These are phyloP conservation scores for Rubia occidens DNA, from an alignment of 305 asterid species.

Conservation along the genomic window DNA sequence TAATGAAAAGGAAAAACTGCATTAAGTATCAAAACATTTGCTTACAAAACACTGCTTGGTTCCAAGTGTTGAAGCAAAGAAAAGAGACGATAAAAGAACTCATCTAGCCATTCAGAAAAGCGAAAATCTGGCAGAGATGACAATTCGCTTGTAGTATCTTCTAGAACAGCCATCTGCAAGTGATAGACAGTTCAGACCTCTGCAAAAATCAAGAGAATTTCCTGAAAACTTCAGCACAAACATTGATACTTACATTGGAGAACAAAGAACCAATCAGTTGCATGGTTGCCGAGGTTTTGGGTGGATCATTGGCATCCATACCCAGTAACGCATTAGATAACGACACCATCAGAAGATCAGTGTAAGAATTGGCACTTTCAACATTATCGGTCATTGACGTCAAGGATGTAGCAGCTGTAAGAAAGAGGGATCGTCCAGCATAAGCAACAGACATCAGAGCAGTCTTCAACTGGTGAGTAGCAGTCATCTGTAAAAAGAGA, in stretches of 20 bases:
- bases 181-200: constrained; percentile 31
- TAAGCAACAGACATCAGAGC: constrained; percentile 90
- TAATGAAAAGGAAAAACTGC: constrained; percentile 6
- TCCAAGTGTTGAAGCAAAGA: constrained; percentile 93
- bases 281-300: constrained; percentile 96
- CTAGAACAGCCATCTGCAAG: constrained; percentile 77
- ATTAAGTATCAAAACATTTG: constrained; percentile 25
- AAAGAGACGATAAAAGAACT: constrained; percentile 86
- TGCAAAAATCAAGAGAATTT: constrained; percentile 8
- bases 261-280: constrained; percentile 91
- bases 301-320: constrained; percentile 99
- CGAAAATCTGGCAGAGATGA: constrained; percentile 53
- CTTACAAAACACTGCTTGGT: constrained; percentile 87
- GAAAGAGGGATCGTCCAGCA: constrained; percentile 74
- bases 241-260: constrained; percentile 63
- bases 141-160: constrained; percentile 50
- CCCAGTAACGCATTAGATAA: constrained; percentile 91
- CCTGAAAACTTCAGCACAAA: constrained; percentile 17
- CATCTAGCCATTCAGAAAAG: constrained; percentile 98
- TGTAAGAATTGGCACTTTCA: constrained; percentile 46
- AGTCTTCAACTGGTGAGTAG: constrained; percentile 98
- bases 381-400: constrained; percentile 36
- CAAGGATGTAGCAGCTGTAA: constrained; percentile 43
- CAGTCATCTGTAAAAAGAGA: constrained; percentile 65
- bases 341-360: constrained; percentile 79